Conservation (phyloP, 2,329 filamentous ascomycete species). For the Mollisia scopiformis region DNA sequence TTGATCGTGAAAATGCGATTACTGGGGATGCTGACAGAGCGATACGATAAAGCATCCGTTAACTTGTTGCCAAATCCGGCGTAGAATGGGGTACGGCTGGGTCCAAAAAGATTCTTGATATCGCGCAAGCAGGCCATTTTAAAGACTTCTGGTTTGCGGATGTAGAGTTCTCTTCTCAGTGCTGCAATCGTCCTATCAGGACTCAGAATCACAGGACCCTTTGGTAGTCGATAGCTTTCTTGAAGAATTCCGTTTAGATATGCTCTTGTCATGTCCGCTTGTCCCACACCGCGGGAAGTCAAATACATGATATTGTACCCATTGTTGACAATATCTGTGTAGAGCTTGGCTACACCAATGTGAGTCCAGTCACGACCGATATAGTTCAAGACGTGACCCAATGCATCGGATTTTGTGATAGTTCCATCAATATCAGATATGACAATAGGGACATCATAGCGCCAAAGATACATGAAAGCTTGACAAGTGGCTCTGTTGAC, state of each 20-base stretch:
- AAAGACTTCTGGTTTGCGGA: conserved; percentile 97
- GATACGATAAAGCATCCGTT: conserved; percentile 94
- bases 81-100: conserved; percentile 83
- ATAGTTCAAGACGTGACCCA: conserved; percentile 94
- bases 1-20: conserved; percentile 99
- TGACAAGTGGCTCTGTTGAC: conserved; percentile 93
- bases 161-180: conserved; percentile 86
- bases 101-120: conserved; percentile 84
- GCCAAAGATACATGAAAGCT: conserved; percentile 94
- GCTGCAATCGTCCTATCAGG: conserved; percentile 96
- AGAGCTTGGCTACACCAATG: conserved; percentile 92
- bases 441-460: conserved; percentile 86
- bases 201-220: conserved; percentile 91
- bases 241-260: conserved; percentile 91
- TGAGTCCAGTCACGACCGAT: conserved; percentile 99
- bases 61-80: conserved; percentile 96
- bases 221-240: conserved; percentile 82
- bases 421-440: conserved; percentile 99
- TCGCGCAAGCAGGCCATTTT: conserved; percentile 98
- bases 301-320: conserved; percentile 99
- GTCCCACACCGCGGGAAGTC: conserved; percentile 90
- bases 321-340: conserved; percentile 92
- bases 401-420: conserved; percentile 95
- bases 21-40: conserved; percentile 92
- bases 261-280: conserved; percentile 85